A percentile compares a stretch with the other conserved stretches of the same genome.
These are phyloP conservation scores for Petrea volubilis DNA, from an alignment of 257 asterid species.

Conservation along the genomic window DNA sequence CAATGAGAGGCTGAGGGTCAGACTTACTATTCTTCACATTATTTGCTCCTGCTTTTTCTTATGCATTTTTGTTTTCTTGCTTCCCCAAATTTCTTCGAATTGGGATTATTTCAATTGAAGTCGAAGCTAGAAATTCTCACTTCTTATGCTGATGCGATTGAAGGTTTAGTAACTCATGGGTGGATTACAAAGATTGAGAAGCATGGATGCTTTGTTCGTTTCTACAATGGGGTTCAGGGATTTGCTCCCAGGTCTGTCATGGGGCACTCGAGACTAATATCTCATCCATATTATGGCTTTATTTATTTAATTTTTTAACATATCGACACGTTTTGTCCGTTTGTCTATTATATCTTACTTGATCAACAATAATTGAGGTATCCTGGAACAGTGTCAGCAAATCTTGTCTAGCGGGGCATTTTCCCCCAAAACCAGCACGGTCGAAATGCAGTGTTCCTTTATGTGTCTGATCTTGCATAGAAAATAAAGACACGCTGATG, in stretches of 20 bases:
- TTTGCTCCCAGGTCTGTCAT: slow-evolving; percentile 78
- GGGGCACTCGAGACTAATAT: not conserved
- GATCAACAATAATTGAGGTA: not conserved
- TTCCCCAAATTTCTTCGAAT: not conserved
- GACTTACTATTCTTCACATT: not conserved
- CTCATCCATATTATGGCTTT: no score
- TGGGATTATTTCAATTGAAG: slow-evolving; percentile 57
- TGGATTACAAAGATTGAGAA: slow-evolving; percentile 95
- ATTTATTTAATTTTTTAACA: slow-evolving; percentile 1
- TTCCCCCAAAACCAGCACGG: not conserved
- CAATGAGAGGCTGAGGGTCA: not conserved
- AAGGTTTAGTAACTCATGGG: slow-evolving; percentile 89
- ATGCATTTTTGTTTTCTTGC: not conserved
- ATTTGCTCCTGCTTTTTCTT: not conserved
- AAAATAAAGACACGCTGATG: not conserved
- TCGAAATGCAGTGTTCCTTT: not conserved
- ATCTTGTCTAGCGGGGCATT: not conserved
- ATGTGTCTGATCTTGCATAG: not conserved
- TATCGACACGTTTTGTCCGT: not conserved
- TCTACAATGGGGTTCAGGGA: slow-evolving; percentile 97
- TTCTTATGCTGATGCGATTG: slow-evolving; percentile 81
- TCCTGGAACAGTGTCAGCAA: not conserved
- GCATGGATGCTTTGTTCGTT: slow-evolving; percentile 97
- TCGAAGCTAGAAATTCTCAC: slow-evolving; percentile 79
- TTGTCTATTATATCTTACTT: not conserved